Evolutionary conservation across 2,329 filamentous ascomycete species (phyloP).

Genomic region (Hysterium pulicare): DNA sequence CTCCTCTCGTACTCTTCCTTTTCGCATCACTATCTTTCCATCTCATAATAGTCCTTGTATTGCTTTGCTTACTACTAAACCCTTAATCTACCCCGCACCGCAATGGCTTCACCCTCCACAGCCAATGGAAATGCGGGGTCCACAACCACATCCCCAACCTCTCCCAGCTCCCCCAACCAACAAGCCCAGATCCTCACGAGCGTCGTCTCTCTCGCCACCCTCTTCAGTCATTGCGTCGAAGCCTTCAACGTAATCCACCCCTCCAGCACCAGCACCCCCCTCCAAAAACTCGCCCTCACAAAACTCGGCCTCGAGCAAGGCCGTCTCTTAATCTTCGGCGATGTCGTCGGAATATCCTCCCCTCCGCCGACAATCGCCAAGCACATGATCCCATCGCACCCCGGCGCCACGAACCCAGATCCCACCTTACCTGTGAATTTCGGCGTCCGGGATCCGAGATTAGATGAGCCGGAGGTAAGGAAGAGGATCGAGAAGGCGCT

Average conservation of each 20-base stretch:
- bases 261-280: conserved; percentile 39
- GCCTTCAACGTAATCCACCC: conserved; percentile 47
- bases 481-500: conserved; percentile 40
- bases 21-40: no score
- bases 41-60: no score
- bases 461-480: conserved; percentile 40
- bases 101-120: no score
- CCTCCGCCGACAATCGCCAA: conserved; percentile 43
- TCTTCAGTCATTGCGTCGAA: conserved; percentile 48
- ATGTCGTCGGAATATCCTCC: conserved; percentile 44
- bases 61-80: no score
- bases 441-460: conserved; percentile 38
- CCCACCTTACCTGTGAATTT: conserved; percentile 45
- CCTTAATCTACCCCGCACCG: no score
- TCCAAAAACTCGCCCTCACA: conserved; percentile 43
- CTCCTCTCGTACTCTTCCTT: no score
- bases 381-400: conserved; percentile 44
- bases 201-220: conserved; percentile 41
- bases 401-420: conserved; percentile 44
- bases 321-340: conserved; percentile 48
- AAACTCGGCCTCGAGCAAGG: conserved; percentile 47
- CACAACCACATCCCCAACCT: no score
- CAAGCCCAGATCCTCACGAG: conserved; percentile 28
- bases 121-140: no score
- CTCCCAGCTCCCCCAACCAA: background rate